Evolutionary conservation across 176 grass and related monocot genomes (phyloP), one percentile per base, ranked within the genome.

Genomic region (Rhynchospora tenuis): DNA sequence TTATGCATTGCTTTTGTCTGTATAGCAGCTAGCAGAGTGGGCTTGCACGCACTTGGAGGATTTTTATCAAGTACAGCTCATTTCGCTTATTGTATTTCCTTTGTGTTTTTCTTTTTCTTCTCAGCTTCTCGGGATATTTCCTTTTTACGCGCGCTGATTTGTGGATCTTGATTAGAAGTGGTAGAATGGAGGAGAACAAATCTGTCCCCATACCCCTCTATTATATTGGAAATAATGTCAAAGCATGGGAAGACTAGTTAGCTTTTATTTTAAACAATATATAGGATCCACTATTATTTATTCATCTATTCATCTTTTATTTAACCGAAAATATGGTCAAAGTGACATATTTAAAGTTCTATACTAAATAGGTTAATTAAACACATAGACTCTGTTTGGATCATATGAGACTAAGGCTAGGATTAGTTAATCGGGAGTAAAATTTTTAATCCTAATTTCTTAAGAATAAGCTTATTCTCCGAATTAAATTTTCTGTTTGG

Each of bases 11-110:
- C 14, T 54, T 38, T 76, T 75, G 72, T 75, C 23, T 76, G 73
- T 28, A 31, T 76, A 54, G 48, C 48, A 76, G 48, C 73, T 76
- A 76, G 48, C 72, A 54, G 47, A 54, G 47, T 75, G 24, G 72
- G 72, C 72, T 75, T 76, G 73, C 73, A 76, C 73, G 73, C 73
- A 76, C 24, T 76, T 55, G 48, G 14, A 75, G 71, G 23, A 52
- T 75, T 75, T 75, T 52, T 24, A 52, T 70, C 7, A 2, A 29
- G 24, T 76, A 76, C 48, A 76, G 46, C 73, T 76, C 73, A 55
- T 55, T 76, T 76, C 13, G 73, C 73, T 76, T 76, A 54, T 55
- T 76, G 24, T 76, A 55, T 76, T 19, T 76, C 19, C 45, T 27
- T 73, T 73, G 10, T 74, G 12, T 24, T 74, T 50, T 51, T 26